Evolutionary conservation across 2,329 filamentous ascomycete species (phyloP).

Genomic region (Calonectria henricotiae): DNA sequence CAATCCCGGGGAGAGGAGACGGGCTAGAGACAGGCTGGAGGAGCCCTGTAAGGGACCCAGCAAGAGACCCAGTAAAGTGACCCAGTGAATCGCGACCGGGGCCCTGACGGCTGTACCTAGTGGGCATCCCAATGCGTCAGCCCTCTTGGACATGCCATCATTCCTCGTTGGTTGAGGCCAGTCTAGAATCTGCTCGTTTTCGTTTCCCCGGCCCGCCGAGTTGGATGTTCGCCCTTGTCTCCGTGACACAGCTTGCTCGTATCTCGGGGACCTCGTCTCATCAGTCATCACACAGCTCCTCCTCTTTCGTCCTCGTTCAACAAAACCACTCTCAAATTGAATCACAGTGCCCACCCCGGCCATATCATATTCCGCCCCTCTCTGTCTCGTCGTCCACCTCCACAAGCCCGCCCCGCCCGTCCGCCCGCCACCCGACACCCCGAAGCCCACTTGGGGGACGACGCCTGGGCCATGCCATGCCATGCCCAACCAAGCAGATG

Average conservation of each 20-base stretch:
- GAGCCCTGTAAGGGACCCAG: neutral
- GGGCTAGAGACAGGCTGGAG: too few relatives aligned
- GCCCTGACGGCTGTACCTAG: conserved; percentile 3
- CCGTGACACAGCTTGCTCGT: too few relatives aligned
- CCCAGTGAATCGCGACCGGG: conserved; percentile 20
- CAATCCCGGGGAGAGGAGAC: neutral
- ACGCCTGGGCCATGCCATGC: conserved; percentile 17
- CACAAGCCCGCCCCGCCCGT: conserved; percentile 1
- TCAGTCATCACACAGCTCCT: neutral
- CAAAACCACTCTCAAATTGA: neutral
- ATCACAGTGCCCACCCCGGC: neutral
- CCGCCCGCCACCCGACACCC: conserved; percentile 29
- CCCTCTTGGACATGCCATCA: conserved; percentile 14
- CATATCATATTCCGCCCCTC: conserved; percentile 7
- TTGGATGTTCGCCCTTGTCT: too few relatives aligned
- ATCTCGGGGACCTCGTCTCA: too few relatives aligned
- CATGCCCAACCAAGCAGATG: conserved; percentile 5
- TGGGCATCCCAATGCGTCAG: conserved; percentile 17
- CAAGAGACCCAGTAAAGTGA: neutral
- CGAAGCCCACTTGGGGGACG: conserved; percentile 25
- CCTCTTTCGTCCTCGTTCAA: neutral
- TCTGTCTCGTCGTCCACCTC: neutral
- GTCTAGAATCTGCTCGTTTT: neutral
- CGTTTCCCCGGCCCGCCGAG: neutral
- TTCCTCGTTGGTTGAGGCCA: conserved; percentile 1